Evolutionary conservation across 2,329 filamentous ascomycete genomes (phyloP).

Genomic region (Scytalidium lignicola): DNA sequence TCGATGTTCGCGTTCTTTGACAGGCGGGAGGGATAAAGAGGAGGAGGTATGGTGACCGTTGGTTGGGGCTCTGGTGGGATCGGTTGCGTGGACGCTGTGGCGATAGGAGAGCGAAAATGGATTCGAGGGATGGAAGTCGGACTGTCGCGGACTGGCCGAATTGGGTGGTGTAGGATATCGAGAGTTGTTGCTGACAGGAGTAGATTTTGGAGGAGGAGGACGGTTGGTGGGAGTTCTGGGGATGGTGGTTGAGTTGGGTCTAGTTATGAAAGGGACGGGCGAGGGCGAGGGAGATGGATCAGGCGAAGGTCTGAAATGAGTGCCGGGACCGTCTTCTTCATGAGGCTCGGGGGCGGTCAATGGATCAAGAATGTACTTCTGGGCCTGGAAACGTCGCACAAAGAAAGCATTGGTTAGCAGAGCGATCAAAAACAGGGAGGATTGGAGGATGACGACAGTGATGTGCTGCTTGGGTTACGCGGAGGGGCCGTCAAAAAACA

Average conservation of each 20-base stretch:
- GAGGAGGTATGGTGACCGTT: neutral
- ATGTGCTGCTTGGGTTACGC: neutral
- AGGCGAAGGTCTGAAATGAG: conserved; percentile 31
- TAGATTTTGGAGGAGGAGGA: conserved; percentile 21
- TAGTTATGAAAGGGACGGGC: conserved; percentile 23
- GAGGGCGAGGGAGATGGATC: conserved; percentile 5
- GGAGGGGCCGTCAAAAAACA: neutral
- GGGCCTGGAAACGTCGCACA: conserved; percentile 43
- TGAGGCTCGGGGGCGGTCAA: conserved; percentile 62
- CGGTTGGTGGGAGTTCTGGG: conserved; percentile 11
- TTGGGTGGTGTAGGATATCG: conserved; percentile 44
- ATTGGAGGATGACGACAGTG: neutral
- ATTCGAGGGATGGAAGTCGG: conserved; percentile 41
- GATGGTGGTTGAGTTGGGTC: conserved; percentile 21
- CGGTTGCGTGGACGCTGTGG: conserved; percentile 22
- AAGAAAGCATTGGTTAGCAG: neutral
- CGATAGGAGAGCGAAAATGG: conserved; percentile 29
- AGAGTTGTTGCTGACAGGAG: neutral
- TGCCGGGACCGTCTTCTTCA: conserved; percentile 61
- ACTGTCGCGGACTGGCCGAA: conserved; percentile 47
- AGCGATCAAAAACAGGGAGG: neutral
- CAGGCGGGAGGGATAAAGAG: conserved; percentile 5
- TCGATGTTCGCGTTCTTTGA: conserved; percentile 3
- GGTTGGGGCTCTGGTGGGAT: conserved; percentile 22
- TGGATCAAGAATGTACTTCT: conserved; percentile 64